phyloP scores from a whole-genome alignment of 306 rosid genomes.

The Acacia melanoxylon region DNA sequence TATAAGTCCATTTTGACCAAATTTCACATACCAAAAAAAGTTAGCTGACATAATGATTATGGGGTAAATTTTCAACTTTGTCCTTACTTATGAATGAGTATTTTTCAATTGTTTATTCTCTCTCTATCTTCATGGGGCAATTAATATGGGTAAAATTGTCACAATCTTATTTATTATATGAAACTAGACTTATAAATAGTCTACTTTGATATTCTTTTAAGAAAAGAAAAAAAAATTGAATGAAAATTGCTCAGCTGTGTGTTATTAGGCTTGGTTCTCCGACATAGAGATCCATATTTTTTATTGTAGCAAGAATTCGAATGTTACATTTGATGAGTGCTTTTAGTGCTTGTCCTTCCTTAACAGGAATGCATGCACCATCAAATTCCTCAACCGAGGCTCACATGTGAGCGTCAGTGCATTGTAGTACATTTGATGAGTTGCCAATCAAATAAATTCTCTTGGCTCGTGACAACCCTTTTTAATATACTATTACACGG shows the following conservation, averaged over 20 bases:
- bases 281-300: background rate
- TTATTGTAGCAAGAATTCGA: background rate
- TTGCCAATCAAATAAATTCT: background rate
- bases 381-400: constrained; percentile 23
- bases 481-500: background rate
- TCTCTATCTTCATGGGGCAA: too few species aligned
- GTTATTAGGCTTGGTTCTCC: background rate
- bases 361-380: constrained; percentile 26
- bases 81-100: too few species aligned
- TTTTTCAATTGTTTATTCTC: too few species aligned
- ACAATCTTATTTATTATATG: too few species aligned
- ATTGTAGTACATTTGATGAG: background rate
- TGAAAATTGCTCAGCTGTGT: background rate
- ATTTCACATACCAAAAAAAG: too few species aligned
- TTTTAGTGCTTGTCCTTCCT: constrained; percentile 24
- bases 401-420: constrained; percentile 28
- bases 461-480: background rate
- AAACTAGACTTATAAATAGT: too few species aligned
- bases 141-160: too few species aligned
- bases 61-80: too few species aligned
- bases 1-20: too few species aligned
- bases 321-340: background rate
- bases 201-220: too few species aligned
- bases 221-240: too few species aligned
- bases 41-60: too few species aligned